These are phyloP conservation scores for Syzygium aqueum DNA, from an alignment of 345 rosid species.

Conservation along the genomic window DNA sequence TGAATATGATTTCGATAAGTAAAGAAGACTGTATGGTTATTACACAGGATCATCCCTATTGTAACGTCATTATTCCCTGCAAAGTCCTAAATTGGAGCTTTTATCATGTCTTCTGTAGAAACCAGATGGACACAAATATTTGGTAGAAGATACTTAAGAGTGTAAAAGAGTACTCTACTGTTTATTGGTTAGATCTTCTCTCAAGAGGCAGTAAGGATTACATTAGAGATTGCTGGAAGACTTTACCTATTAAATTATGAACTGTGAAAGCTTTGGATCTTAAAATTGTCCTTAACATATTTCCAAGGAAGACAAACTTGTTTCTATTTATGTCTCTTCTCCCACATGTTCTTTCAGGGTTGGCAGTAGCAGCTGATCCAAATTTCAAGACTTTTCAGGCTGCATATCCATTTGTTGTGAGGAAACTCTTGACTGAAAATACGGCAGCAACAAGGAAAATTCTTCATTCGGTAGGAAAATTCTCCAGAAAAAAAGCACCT, in stretches of 20 bases:
- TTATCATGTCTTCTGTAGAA: not conserved
- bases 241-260: not conserved
- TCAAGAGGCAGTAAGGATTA: not conserved
- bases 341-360: slow-evolving; percentile 39
- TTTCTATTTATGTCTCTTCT: not conserved
- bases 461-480: slow-evolving; percentile 59
- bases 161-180: not conserved
- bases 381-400: slow-evolving; percentile 87
- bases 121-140: not conserved
- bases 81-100: not conserved
- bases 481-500: not conserved
- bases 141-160: not conserved
- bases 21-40: not conserved
- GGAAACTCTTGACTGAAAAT: slow-evolving; percentile 78
- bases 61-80: not conserved
- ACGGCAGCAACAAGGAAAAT: slow-evolving; percentile 59
- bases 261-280: not conserved
- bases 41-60: not conserved
- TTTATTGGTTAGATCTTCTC: not conserved
- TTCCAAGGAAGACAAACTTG: not conserved
- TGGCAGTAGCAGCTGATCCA: slow-evolving; percentile 78
- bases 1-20: not conserved
- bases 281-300: not conserved
- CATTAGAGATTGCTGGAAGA: not conserved
- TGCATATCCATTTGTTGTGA: slow-evolving; percentile 87